Evolutionary conservation across 2,329 filamentous ascomycete genomes (phyloP), one percentile per base, ranked within the genome.

Genomic region (Phialophora expanda): DNA sequence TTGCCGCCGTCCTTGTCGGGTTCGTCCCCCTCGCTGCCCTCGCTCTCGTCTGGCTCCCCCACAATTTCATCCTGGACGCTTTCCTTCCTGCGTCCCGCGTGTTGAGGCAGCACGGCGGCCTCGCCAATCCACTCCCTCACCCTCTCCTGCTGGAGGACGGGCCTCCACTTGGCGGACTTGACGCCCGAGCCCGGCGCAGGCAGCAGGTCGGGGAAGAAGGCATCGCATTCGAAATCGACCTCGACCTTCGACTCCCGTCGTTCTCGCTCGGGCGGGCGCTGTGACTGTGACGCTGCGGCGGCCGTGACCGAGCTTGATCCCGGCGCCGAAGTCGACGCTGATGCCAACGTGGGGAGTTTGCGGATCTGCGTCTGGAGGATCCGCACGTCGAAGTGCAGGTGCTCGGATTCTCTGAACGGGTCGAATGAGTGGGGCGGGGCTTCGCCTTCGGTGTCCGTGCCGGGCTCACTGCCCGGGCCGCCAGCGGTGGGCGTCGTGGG

Each of bases 171-270:
- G n/a, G 62, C 20, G 4, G 65, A 67, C 32, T 60, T 65, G 48
- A 64, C 55, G 53, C 8, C 73, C 73, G 61, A 72, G 66, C 60
- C 73, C 68, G 50, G 50, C 22, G 60, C 54, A 7, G 74, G 57
- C 56, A 82, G 67, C 20, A 75, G 70, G 20, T 70, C 67, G 14
- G 81, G 81, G 66, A 82, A 83, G 59, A 81, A 81, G 0, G 80
- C 82, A 77, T 83, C 81, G 72, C 81, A 82, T 48, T 82, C 79
- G 71, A 79, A 82, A 61, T 70, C 74, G 50, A 61, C 63, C 55
- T 69, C 61, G 22, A 38, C 61, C 38, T 67, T 56, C 54, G 62
- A 11, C 38, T 66, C 41, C 8, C 9, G n/a, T 26, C 48, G 20
- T 28, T 20, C 4, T 4, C 20, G n/a, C 44, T 17, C 44, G 4